Base-by-base conservation (phyloP, 371 early-diverging fungal genomes). In the Gilbertella persicaria region DNA sequence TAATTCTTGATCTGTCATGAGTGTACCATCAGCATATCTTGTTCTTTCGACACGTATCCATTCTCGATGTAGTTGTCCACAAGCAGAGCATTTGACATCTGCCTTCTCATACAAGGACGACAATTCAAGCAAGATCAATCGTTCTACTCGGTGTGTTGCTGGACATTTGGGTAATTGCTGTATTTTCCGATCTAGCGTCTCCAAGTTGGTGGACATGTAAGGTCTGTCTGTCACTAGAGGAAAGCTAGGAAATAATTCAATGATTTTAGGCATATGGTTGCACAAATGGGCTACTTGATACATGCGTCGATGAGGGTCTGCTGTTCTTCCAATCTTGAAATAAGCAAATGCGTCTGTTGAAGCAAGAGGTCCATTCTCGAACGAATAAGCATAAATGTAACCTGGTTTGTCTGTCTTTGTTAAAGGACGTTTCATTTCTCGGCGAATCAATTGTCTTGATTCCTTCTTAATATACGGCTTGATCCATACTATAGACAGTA, bases 301-400 rank as follows among this genome's bases (percentile, higher is more conserved):
- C 80, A 83, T 80, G 14, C 83, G 68, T 19, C 73, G 62, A 21
- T 66, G 62, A 2, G 79, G 70, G 48, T 83, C 69, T 4, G 67
- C 69, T 0, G 79, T 73, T 3, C 80, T 69, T 0, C 83, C 83
- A 20, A 83, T 73, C 36, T 83, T 83, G 56, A 80, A 83, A 43
- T 78, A 64, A 0, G 75, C 74, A 35, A 70, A 71, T 0, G 55
- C 55, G 7, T 53, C 48, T 1, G 65, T 67, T 38, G 75, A 58
- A 12, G 50, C 55, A 3, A 51, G 58, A 40, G 75, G 66, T 0
- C 62, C 64, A n/a, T 54, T 49, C 12, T 49, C 19, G 13, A 80
- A 49, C 9, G 65, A 66, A 53, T 79, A 83, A 0, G 60, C 74
- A 41, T 83, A 83, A 19, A 83, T 79, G 30, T 75, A 80, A 8